Conservation (phyloP, 116 monocot species). For the Zostera marina region DNA sequence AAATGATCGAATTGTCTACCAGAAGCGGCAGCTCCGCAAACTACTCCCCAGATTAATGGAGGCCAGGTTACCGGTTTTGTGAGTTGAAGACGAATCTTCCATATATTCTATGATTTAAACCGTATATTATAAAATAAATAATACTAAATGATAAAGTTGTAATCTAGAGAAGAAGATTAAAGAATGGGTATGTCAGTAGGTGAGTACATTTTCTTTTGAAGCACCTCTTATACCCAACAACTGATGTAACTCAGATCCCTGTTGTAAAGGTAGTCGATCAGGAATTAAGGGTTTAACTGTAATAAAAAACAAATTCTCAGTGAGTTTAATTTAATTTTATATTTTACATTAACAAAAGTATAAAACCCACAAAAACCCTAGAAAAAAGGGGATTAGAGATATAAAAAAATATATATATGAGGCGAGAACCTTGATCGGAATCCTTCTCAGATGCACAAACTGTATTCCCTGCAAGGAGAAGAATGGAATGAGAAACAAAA, state of each 20-base stretch:
- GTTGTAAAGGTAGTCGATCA: constrained; percentile 22
- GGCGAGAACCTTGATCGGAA: too few relatives aligned
- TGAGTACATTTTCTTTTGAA: constrained; percentile 28
- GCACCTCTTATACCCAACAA: constrained; percentile 77
- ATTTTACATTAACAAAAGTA: too few relatives aligned
- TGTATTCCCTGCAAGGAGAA: too few relatives aligned
- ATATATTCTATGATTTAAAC: constrained; percentile 42
- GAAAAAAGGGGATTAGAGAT: too few relatives aligned
- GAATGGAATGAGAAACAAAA: too few relatives aligned
- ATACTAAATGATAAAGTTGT: background rate
- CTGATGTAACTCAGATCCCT: constrained; percentile 63
- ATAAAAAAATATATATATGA: too few relatives aligned
- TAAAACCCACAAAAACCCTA: too few relatives aligned
- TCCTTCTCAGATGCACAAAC: too few relatives aligned
- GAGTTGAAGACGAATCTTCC: constrained; percentile 98
- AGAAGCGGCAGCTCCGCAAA: constrained; percentile 97
- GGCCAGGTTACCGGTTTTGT: constrained; percentile 98
- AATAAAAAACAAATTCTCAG: background rate
- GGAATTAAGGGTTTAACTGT: constrained; percentile 28
- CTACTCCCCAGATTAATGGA: constrained; percentile 94
- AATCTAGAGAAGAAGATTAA: background rate
- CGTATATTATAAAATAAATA: background rate
- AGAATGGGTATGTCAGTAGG: too few relatives aligned
- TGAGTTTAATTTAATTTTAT: too few relatives aligned
- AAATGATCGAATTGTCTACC: constrained; percentile 21